Evolutionary conservation across 768 basidiomycete genomes (phyloP), one percentile per base, ranked within the genome.

Genomic region (Naganishia vaughanmartiniae): DNA sequence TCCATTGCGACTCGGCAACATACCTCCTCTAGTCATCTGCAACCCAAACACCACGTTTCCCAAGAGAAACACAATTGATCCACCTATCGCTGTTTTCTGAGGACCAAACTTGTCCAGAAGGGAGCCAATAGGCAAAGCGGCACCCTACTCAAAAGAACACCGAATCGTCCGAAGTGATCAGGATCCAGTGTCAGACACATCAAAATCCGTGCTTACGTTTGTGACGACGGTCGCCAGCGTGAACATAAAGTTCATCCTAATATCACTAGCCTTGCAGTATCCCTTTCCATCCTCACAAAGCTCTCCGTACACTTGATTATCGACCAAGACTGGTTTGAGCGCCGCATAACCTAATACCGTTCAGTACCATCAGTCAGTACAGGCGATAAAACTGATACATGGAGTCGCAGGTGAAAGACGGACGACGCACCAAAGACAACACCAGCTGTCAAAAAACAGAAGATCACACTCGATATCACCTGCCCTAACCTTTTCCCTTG

Each of bases 291-390:
- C 71, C 10, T 69, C 58, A 56, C 81, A 82, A 5, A 79, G 73
- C 9, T 77, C 68, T 1, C 55, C 36, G 73, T 82, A 82, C 17
- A 82, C 80, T 15, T 76, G 78, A 72, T 69, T 53, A 34, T 71
- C 73, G 19, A 81, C 67, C 14, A 82, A 74, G 28, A 82, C 78
- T 11, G 82, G 80, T 67, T 82, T 82, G 65, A 82, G 75, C 14
- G 81, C 82, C 46, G 74, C 75, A 54, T 73, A 77, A 17, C 76
- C 76, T 76, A 24, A n/a, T 21, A n/a, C 39, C 7, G 54, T 12
- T 28, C 31, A 48, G 28, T 36, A 19, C 14, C 31, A 9, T 26
- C 6, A 46, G 26, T 57, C 34, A 15, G 15, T 31, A 28, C 14
- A 2, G 28, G 5, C 9, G 26, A 11, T 33, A 17, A 4, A 4